Conservation (phyloP, 2,329 filamentous ascomycete species). For the Herpotrichia juniperi region DNA sequence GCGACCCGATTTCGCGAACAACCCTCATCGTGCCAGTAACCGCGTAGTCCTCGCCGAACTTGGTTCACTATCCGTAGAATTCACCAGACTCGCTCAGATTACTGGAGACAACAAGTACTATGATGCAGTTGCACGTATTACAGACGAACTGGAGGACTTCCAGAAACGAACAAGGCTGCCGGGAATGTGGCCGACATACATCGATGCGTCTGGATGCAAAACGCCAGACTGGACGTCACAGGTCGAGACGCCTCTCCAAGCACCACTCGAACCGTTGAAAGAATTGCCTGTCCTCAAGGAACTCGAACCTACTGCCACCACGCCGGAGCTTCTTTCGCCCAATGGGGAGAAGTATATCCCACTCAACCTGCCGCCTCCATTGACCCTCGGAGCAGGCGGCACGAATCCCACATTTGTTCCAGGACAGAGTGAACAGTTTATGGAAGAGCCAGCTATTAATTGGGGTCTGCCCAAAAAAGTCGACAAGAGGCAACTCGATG, state of each 20-base stretch:
- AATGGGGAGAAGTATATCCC: constrained; percentile 41
- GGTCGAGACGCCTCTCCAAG: constrained; percentile 32
- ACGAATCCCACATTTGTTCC: constrained; percentile 15
- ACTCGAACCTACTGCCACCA: constrained; percentile 17
- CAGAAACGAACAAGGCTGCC: constrained; percentile 53
- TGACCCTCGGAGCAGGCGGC: constrained; percentile 29
- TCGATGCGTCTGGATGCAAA: constrained; percentile 51
- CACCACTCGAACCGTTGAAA: constrained; percentile 19
- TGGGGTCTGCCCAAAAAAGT: constrained; percentile 23
- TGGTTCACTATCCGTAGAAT: constrained; percentile 56
- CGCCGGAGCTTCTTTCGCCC: constrained; percentile 26
- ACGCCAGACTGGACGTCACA: constrained; percentile 20
- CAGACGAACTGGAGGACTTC: constrained; percentile 49
- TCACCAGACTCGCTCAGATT: constrained; percentile 54
- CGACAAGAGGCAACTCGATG: constrained; percentile 29
- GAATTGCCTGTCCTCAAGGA: background rate
- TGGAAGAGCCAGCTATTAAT: constrained; percentile 21
- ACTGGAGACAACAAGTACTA: constrained; percentile 56
- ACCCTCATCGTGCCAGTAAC: constrained; percentile 47
- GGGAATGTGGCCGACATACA: constrained; percentile 56
- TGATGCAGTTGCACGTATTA: constrained; percentile 55
- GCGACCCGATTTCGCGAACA: constrained; percentile 49
- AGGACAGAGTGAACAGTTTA: constrained; percentile 1
- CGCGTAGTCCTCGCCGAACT: constrained; percentile 55
- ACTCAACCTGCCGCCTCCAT: constrained; percentile 33